Percentiles rank a stretch among this genome's conserved stretches.
phyloP scores from a whole-genome alignment of 192 early-diverging fungal species.

The Coemansia sp. region DNA sequence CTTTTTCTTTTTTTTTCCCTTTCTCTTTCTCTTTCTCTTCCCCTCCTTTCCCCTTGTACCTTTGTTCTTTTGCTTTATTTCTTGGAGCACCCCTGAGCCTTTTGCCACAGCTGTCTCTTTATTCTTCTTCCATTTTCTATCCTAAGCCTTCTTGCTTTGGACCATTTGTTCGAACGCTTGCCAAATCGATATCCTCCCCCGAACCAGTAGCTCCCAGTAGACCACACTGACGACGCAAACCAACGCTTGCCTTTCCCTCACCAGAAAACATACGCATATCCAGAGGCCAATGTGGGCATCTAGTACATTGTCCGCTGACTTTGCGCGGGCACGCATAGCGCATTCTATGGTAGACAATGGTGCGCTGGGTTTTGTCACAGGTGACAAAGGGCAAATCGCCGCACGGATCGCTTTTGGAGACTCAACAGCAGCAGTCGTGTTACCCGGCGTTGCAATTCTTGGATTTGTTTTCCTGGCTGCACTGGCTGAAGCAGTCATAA shows the following conservation, averaged over 20 bases:
- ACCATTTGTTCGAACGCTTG: background rate
- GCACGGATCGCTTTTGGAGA: slow-evolving; percentile 9
- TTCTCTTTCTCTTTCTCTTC: background rate
- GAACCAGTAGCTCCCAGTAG: background rate
- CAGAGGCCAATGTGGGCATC: background rate
- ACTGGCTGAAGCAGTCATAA: background rate
- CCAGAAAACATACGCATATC: background rate
- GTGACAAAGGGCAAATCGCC: background rate
- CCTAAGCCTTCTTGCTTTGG: background rate
- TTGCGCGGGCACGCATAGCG: background rate
- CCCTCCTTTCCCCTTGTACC: background rate
- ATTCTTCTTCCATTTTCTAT: background rate
- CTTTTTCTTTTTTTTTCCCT: background rate
- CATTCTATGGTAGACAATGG: background rate
- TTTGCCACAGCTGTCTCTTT: background rate
- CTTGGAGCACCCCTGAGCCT: background rate
- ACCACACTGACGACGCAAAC: background rate
- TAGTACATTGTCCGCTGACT: background rate
- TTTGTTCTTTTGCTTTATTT: background rate
- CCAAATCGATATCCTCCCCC: background rate
- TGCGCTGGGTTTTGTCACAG: background rate
- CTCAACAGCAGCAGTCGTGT: slow-evolving; percentile 12
- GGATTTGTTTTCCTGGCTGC: slow-evolving; percentile 13
- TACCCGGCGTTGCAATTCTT: slow-evolving; percentile 35
- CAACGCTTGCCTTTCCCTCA: background rate